Base-by-base conservation (phyloP, 192 early-diverging fungal genomes). In the Gonapodya sp. region DNA sequence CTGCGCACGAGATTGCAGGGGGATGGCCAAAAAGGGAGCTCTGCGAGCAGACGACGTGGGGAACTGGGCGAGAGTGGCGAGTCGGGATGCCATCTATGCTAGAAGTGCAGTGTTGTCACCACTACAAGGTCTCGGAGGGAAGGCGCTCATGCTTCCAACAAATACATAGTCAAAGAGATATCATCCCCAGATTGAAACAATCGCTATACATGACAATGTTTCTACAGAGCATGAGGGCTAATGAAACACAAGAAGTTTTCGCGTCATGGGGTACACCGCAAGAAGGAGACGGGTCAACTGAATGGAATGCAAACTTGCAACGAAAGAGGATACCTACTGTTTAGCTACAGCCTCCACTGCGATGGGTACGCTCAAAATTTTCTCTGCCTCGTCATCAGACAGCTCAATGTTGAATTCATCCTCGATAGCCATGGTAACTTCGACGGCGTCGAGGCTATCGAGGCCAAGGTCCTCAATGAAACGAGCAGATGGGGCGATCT, bases 331-430 rank as follows among this genome's bases (percentile, higher is more conserved):
- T 14, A 77, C 75, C 31, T 33, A 77, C 75, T 77, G 18, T 14
- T 34, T 77, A 33, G 31, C 75, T 16, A 91, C 88, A 85, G 88
- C 89, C 46, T 97, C 95, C 34, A 96, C 91, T 75, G 98, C 98
- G 83, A 97, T 91, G 80, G 89, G 87, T 34, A 94, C 91, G 74
- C 92, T 95, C 85, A 93, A 89, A 88, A 99, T 98, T 84, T 95
- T 92, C 86, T 99, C 98, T 74, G 96, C 96, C 82, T 96, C 96
- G 86, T 95, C 93, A 83, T 99, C 98, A 78, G 95, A 92, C 84
- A 99, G 94, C 88, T 99, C 98, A 80, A 99, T 92, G 83, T 94
- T 95, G 87, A 99, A 99, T 87, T 99, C 97, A 85, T 99, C 97
- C 87, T 99, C 97, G 81, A 99, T 93, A 80, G 97, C 96, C 96